A percentile compares a stretch with the other conserved stretches of the same genome.
Conservation (phyloP, 2,329 filamentous ascomycete species). For the Cordyceps sp. region DNA sequence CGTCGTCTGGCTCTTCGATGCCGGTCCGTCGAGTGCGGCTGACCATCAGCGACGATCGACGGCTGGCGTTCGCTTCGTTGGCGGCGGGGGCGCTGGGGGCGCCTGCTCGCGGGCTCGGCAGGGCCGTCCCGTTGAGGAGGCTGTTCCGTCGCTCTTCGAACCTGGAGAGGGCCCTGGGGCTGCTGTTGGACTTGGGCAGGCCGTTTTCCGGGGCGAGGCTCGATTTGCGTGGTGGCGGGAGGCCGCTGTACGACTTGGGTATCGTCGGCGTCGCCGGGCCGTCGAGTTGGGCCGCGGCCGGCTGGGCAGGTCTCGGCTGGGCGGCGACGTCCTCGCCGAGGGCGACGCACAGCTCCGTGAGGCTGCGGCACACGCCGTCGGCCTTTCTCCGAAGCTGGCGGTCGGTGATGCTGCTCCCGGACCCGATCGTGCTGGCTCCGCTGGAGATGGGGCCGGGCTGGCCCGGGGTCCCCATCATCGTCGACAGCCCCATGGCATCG, state of each 20-base stretch:
- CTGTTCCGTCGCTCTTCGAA: slow-evolving; percentile 36
- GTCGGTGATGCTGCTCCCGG: slow-evolving; percentile 44
- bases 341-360: slow-evolving; percentile 84
- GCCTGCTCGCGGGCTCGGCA: slow-evolving; percentile 27
- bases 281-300: slow-evolving; percentile 9
- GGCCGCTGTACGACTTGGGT: slow-evolving; percentile 20
- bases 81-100: slow-evolving; percentile 22
- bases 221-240: slow-evolving; percentile 22
- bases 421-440: slow-evolving; percentile 44
- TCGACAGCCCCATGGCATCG: slow-evolving; percentile 65
- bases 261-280: slow-evolving; percentile 26
- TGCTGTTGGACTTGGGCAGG: slow-evolving; percentile 20
- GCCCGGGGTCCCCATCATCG: slow-evolving; percentile 59
- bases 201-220: slow-evolving; percentile 23
- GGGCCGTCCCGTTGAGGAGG: slow-evolving; percentile 24
- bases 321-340: slow-evolving; percentile 42
- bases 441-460: slow-evolving; percentile 53
- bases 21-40: slow-evolving; percentile 27
- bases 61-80: slow-evolving; percentile 17
- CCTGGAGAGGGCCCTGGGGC: slow-evolving; percentile 31
- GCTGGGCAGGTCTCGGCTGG: slow-evolving; percentile 4
- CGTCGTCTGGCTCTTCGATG: slow-evolving; percentile 34
- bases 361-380: slow-evolving; percentile 78
- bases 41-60: slow-evolving; percentile 37
- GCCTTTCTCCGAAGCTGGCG: slow-evolving; percentile 78